Base-by-base conservation (phyloP, 805 yeast species). In the Lachancea kluyveri region DNA sequence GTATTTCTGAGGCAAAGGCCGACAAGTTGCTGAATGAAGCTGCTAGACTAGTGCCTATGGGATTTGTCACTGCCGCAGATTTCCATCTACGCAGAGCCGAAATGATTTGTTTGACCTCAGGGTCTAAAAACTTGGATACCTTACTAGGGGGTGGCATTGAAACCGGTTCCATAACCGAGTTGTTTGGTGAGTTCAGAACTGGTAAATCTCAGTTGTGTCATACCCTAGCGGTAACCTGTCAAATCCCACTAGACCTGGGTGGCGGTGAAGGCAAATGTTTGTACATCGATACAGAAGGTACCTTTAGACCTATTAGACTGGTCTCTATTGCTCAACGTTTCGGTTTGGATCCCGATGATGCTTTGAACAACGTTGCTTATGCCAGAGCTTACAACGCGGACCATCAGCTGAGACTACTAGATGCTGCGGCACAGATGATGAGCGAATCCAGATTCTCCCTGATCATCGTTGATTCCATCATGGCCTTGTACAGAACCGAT, bases 231-330 rank as follows among this genome's bases (percentile, higher is more conserved):
- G 95, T 92, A 5, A 90, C 96, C 2, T 90, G 97, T 57, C 98
- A 90, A 59, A 66, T 92, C 35, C 97, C 97, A 4, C 74, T 90
- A 30, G 96, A 88, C 53, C 80, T 83, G 81, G 96, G 96, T 24
- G 98, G 98, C 39, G 98, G 96, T 31, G 98, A 92, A 63, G 98
- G 98, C 20, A 87, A 92, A 60, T 90, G 96, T 58, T 66, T 92
- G 34, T 92, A 84, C 54, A 88, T 92, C 39, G 98, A 92, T 52
- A 90, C 97, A 0, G 98, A 90, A 55, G 96, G 96, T 12, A 92
- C 98, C 2, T 92, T 92, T 57, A 72, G 98, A 54, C 96, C 97
- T 1, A 80, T 79, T 26, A 72, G 98, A 48, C 67, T 92, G 45
- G 82, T 84, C 6, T 79, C 95, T 1, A 87, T 92, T 43, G 95